phyloP scores from a whole-genome alignment of 164 flowering plant genomes.

The Piper longum region DNA sequence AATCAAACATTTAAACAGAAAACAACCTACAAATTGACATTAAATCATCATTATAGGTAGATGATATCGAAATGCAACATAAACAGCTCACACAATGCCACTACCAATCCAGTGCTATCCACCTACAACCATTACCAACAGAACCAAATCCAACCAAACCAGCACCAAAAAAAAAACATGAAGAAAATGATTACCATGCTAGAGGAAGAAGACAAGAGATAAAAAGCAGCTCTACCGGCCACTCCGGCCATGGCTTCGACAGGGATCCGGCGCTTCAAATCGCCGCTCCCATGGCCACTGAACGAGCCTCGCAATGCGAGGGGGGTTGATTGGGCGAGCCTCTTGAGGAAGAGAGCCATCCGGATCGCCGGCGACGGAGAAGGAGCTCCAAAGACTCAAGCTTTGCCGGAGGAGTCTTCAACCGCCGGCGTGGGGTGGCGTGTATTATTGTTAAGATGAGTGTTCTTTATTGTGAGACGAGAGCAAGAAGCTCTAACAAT shows the following conservation, averaged over 20 bases:
- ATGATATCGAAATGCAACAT: too few relatives aligned
- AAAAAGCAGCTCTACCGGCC: constrained; percentile 58
- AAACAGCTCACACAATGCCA: too few relatives aligned
- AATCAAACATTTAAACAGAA: too few relatives aligned
- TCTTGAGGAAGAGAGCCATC: constrained; percentile 42
- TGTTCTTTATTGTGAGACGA: neutral
- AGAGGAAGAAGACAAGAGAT: constrained; percentile 30
- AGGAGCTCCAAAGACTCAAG: too few relatives aligned
- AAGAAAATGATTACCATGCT: constrained; percentile 29
- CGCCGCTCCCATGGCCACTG: constrained; percentile 21
- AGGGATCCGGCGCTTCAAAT: constrained; percentile 18
- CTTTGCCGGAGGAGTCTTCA: too few relatives aligned
- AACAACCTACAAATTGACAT: too few relatives aligned
- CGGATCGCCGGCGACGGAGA: constrained; percentile 4
- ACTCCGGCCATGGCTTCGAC: constrained; percentile 53
- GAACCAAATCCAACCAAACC: neutral
- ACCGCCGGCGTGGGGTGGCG: too few relatives aligned
- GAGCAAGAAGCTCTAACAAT: neutral
- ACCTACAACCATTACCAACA: neutral
- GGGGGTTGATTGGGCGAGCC: constrained; percentile 33
- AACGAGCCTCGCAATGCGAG: constrained; percentile 23
- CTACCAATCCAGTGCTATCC: neutral
- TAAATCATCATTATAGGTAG: too few relatives aligned
- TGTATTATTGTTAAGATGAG: neutral
- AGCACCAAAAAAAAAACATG: constrained; percentile 2